Evolutionary conservation across 176 grass and related monocot species (phyloP), one percentile per base, ranked within the genome.

Genomic region (Zoysia pacifica): DNA sequence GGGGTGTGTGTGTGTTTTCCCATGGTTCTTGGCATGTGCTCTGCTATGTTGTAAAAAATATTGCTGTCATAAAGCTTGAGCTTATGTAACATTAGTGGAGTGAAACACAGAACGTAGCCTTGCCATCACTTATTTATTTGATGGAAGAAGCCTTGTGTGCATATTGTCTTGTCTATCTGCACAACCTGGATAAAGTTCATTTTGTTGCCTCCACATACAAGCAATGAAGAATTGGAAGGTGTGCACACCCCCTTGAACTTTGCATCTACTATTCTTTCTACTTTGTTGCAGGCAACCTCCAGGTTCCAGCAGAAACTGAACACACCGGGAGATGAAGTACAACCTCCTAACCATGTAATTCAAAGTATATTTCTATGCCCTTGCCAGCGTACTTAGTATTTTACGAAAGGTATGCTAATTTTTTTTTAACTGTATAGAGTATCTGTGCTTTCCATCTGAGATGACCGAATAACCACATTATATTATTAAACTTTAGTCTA

Each of bases 1-100:
- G 82, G 13, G 3, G 62, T 39, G 16, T 28, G 58, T 20, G 28
- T 28, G 28, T 28, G 28, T 76, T 70, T 67, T 80, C 38, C 11
- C 1, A 20, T 9, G 44, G 40, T 71, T 47, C 5, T 55, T 19
- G 1, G 14, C 35, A 35, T 82, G 42, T 67, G 47, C 5, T 11
- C 18, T n/a, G 49, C 65, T 20, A 10, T 65, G 50, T 51, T 89
- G 77, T 81, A 75, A 44, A 84, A 66, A 67, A 44, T 43, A 67
- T 48, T 73, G 2, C 18, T 62, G 11, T 48, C 6, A 66, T 12
- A 53, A 49, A 61, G 37, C 60, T 37, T 73, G 56, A 67, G 18
- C 0, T 65, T 79, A 73, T 74, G 60, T 67, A 58, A 35, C 69
- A 58, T 66, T 58, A 42, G 43, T 59, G 74, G 18, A 50, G 42